phyloP scores from a whole-genome alignment of 805 yeast genomes.

The Kurtzmaniella cleridarum region DNA sequence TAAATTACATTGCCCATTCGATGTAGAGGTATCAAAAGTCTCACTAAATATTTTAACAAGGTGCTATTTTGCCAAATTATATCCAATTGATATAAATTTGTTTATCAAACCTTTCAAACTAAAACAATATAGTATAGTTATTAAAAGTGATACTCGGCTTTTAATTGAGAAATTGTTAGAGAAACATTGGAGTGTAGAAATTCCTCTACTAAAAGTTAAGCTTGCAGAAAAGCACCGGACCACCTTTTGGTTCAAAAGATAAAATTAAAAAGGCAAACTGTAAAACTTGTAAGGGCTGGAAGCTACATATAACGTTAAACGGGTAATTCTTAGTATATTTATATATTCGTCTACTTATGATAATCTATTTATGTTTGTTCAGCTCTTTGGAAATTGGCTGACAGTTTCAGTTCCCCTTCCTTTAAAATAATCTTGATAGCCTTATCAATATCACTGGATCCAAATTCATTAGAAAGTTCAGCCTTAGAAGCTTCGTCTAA shows the following conservation, averaged over 20 bases:
- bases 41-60: slow-evolving; percentile 7
- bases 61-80: slow-evolving; percentile 18
- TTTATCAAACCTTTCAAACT: too few species aligned
- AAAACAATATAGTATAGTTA: neutral
- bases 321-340: too few species aligned
- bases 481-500: slow-evolving; percentile 66
- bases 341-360: too few species aligned
- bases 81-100: too few species aligned
- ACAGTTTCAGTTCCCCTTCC: slow-evolving; percentile 52
- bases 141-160: slow-evolving; percentile 8
- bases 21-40: slow-evolving; percentile 6
- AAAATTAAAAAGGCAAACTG: too few species aligned
- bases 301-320: too few species aligned
- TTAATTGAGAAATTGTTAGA: slow-evolving; percentile 5
- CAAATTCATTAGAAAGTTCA: slow-evolving; percentile 66
- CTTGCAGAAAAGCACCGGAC: too few species aligned
- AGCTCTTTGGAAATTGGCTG: slow-evolving; percentile 13
- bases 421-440: slow-evolving; percentile 54
- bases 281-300: too few species aligned
- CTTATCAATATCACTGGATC: slow-evolving; percentile 49
- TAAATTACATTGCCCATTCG: slow-evolving; percentile 12
- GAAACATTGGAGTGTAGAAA: slow-evolving; percentile 8
- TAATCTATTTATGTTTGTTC: slow-evolving; percentile 18
- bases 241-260: slow-evolving; percentile 6
- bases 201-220: slow-evolving; percentile 5